Conservation (phyloP, 192 early-diverging fungal species). For the Podila epigama region DNA sequence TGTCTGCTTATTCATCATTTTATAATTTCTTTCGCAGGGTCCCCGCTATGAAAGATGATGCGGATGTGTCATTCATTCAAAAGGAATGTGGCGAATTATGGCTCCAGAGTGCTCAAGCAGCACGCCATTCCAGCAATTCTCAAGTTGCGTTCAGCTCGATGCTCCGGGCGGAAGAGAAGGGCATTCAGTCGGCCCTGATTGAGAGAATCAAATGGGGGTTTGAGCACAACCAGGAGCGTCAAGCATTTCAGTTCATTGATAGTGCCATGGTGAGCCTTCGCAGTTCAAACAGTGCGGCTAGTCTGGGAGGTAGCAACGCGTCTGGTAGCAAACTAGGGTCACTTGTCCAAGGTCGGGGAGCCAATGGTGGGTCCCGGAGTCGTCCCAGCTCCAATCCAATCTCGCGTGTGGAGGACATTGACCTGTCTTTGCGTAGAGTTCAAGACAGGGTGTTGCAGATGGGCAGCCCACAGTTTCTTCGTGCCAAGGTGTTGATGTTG, state of each 20-base stretch:
- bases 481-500: slow-evolving; percentile 53
- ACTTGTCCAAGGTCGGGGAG: too few species aligned
- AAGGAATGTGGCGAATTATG: slow-evolving; percentile 63
- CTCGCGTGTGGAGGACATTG: background rate
- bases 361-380: background rate
- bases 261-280: slow-evolving; percentile 9
- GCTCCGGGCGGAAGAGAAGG: slow-evolving; percentile 58
- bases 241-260: slow-evolving; percentile 64
- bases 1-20: background rate
- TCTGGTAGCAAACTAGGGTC: too few species aligned
- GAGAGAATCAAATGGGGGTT: slow-evolving; percentile 70
- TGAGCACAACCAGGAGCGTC: slow-evolving; percentile 53
- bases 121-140: slow-evolving; percentile 63
- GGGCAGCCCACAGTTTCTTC: slow-evolving; percentile 11
- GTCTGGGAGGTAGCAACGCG: background rate
- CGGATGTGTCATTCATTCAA: background rate
- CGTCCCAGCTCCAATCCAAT: background rate
- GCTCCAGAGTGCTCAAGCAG: slow-evolving; percentile 67
- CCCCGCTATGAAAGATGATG: background rate
- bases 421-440: slow-evolving; percentile 2
- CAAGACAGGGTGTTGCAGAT: slow-evolving; percentile 17
- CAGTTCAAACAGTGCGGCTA: background rate
- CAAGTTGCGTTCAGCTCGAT: slow-evolving; percentile 67
- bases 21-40: background rate
- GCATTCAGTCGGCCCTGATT: slow-evolving; percentile 48